phyloP scores from a whole-genome alignment of 441 rosid species.

The Erodium moschatum region DNA sequence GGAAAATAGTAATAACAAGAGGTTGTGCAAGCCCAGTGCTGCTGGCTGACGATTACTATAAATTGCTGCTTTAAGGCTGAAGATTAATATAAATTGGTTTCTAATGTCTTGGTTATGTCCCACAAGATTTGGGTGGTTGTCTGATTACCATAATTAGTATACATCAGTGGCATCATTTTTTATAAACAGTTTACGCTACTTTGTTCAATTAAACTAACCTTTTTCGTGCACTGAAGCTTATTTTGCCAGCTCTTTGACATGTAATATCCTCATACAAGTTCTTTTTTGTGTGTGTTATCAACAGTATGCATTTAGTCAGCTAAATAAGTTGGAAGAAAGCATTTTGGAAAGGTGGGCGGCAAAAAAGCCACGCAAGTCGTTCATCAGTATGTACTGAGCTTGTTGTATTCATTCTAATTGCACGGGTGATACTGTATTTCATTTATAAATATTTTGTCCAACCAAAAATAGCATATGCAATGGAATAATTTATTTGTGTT shows the following conservation, averaged over 20 bases:
- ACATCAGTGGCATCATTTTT: not conserved
- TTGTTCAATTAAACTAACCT: not conserved
- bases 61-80: not conserved
- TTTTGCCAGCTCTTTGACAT: constrained; percentile 14
- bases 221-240: not conserved
- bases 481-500: not conserved
- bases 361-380: constrained; percentile 54
- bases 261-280: constrained; percentile 14
- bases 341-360: constrained; percentile 72
- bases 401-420: not conserved
- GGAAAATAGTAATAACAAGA: not conserved
- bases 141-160: not conserved
- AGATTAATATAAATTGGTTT: not conserved
- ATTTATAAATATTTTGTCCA: not conserved
- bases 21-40: not conserved
- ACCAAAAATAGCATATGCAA: not conserved
- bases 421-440: not conserved
- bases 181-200: not conserved
- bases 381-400: constrained; percentile 40
- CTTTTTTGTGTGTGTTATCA: constrained; percentile 18
- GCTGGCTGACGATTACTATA: not conserved
- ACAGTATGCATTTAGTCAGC: constrained; percentile 94
- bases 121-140: not conserved
- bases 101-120: not conserved
- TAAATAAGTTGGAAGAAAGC: constrained; percentile 89